Conservation (phyloP, 495 filamentous ascomycete species). For the Penicillium tannophilum region DNA sequence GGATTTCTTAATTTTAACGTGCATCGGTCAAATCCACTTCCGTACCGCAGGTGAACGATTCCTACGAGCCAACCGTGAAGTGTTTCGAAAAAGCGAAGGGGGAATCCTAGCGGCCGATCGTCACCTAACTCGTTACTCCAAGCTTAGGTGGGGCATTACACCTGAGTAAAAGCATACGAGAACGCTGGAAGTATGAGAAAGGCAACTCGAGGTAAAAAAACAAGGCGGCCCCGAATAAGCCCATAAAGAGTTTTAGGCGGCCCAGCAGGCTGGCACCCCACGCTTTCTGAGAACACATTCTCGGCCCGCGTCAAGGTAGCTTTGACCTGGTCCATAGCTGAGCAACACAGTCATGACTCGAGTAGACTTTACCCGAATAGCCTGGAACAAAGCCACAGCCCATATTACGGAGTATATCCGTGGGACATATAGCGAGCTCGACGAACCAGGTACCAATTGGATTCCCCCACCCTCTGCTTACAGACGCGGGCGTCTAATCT, state of each 20-base stretch:
- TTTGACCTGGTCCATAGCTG: not conserved
- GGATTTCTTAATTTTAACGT: constrained; percentile 30
- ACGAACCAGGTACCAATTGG: not conserved
- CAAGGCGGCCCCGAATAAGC: not conserved
- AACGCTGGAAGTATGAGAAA: constrained; percentile 6
- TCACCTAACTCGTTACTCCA: not conserved
- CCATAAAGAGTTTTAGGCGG: constrained; percentile 15
- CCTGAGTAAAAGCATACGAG: constrained; percentile 2
- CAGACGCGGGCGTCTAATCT: constrained; percentile 28
- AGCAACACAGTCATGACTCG: too few species aligned
- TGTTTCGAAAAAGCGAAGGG: constrained; percentile 8
- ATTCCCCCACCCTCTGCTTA: constrained; percentile 1
- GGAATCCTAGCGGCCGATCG: constrained; percentile 38
- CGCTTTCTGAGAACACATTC: not conserved
- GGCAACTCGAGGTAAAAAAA: not conserved
- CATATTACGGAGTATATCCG: too few species aligned
- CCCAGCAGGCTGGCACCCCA: constrained; percentile 12
- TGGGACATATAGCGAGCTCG: too few species aligned
- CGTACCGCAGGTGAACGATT: constrained; percentile 6
- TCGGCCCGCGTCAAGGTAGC: not conserved
- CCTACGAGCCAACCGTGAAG: not conserved
- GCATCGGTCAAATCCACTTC: constrained; percentile 12
- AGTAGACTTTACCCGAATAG: too few species aligned
- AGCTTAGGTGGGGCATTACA: constrained; percentile 2
- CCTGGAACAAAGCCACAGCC: too few species aligned